phyloP scores from a whole-genome alignment of 1,284 basidiomycete genomes.

The Ustilago loliicola region DNA sequence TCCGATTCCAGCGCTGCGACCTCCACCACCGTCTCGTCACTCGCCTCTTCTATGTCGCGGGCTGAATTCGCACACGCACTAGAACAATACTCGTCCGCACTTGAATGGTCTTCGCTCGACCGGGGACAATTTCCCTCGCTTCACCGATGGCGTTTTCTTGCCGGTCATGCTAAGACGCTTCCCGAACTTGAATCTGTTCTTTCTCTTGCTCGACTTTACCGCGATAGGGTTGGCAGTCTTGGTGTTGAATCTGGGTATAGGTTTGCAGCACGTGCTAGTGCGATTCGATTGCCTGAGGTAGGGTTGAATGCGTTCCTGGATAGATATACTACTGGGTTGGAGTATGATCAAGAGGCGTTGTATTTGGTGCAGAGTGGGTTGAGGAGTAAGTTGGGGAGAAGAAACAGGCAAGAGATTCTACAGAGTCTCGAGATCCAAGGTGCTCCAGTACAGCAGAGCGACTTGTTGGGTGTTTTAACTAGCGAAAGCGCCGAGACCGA shows the following conservation, averaged over 20 bases:
- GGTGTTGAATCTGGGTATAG: conserved; percentile 14
- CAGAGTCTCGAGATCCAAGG: conserved; percentile 25
- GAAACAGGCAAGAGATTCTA: conserved; percentile 23
- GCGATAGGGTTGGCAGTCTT: conserved; percentile 34
- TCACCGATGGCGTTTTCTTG: conserved; percentile 20
- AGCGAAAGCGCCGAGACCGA: neutral
- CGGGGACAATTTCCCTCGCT: conserved; percentile 22
- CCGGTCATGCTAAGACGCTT: conserved; percentile 4
- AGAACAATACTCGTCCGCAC: conserved; percentile 11
- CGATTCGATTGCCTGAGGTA: conserved; percentile 29
- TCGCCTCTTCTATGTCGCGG: conserved; percentile 12
- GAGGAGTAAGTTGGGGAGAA: conserved; percentile 16
- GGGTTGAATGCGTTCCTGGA: conserved; percentile 45
- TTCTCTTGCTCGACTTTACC: conserved; percentile 36
- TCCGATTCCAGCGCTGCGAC: conserved; percentile 9
- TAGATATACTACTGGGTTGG: conserved; percentile 36
- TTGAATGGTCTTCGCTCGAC: conserved; percentile 34
- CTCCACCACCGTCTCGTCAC: conserved; percentile 7
- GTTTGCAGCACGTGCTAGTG: conserved; percentile 14
- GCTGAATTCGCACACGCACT: conserved; percentile 25
- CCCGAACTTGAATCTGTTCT: conserved; percentile 26
- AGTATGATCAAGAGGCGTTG: conserved; percentile 29
- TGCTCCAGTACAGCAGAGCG: conserved; percentile 23
- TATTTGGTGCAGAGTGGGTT: conserved; percentile 25
- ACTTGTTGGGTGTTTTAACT: conserved; percentile 24